Conservation (phyloP, 2,329 filamentous ascomycete genomes). For the Neonectria sp. region DNA sequence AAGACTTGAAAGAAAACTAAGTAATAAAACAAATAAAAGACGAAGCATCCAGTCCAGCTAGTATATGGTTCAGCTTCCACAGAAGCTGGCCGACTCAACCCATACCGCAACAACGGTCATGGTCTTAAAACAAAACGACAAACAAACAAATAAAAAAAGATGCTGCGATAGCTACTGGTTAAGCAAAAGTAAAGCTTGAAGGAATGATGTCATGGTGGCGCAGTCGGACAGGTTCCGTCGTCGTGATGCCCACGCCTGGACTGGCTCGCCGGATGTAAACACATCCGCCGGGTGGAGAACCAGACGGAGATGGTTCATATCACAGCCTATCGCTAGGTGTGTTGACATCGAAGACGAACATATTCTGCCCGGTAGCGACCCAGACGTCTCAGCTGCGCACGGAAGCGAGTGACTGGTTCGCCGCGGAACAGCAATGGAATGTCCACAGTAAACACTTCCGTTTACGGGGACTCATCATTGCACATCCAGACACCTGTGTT, state of each 20-base stretch:
- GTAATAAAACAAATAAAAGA: conserved; percentile 1
- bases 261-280: background rate
- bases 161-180: background rate
- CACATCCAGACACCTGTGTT: background rate
- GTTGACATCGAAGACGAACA: background rate
- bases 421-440: background rate
- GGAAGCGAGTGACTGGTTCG: background rate
- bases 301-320: background rate
- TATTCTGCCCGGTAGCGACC: no score
- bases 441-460: background rate
- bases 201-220: background rate
- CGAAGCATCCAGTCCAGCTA: background rate
- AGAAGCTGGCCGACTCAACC: background rate
- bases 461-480: background rate
- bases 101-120: background rate
- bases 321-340: background rate
- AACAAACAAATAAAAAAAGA: background rate
- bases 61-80: background rate
- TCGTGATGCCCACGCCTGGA: background rate
- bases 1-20: background rate
- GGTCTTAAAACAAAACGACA: background rate
- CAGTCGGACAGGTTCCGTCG: background rate
- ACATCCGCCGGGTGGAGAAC: background rate
- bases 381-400: background rate
- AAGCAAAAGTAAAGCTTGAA: background rate